Conservation (phyloP, 2,329 filamentous ascomycete genomes). For the Pyrenophora tritici-repentis region DNA sequence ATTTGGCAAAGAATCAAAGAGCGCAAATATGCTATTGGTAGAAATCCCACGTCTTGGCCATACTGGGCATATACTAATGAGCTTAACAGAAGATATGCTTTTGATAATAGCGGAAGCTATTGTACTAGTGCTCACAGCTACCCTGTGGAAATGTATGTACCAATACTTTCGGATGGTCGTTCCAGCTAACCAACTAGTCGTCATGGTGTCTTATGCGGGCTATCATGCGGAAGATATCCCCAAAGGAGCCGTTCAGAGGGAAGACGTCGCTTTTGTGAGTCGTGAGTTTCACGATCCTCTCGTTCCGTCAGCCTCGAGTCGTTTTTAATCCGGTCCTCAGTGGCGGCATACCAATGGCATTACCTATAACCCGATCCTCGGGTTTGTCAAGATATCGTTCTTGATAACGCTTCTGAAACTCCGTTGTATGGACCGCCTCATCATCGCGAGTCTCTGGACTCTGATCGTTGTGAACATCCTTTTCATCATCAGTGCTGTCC, state of each 20-base stretch:
- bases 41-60: not conserved
- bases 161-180: not conserved
- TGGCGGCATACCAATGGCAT: slow-evolving; percentile 12
- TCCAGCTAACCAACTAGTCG: not conserved
- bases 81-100: not conserved
- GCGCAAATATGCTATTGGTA: slow-evolving; percentile 4
- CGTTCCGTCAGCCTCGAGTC: too few species aligned
- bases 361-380: slow-evolving; percentile 13
- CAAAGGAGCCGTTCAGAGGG: slow-evolving; percentile 5
- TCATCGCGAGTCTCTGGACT: slow-evolving; percentile 9
- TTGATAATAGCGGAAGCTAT: not conserved
- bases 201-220: slow-evolving; percentile 1
- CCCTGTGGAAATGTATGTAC: not conserved
- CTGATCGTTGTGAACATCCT: slow-evolving; percentile 6
- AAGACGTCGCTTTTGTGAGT: too few species aligned
- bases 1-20: slow-evolving; percentile 7
- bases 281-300: not conserved
- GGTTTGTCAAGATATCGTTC: slow-evolving; percentile 17
- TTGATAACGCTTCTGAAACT: slow-evolving; percentile 14
- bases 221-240: slow-evolving; percentile 9
- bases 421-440: slow-evolving; percentile 2
- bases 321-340: not conserved
- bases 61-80: not conserved
- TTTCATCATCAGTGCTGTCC: slow-evolving; percentile 3
- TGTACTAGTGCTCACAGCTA: too few species aligned